Percentiles rank a stretch among this genome's conserved stretches.
phyloP scores from a whole-genome alignment of 176 grass and related monocot species.

The Olyra latifolia region DNA sequence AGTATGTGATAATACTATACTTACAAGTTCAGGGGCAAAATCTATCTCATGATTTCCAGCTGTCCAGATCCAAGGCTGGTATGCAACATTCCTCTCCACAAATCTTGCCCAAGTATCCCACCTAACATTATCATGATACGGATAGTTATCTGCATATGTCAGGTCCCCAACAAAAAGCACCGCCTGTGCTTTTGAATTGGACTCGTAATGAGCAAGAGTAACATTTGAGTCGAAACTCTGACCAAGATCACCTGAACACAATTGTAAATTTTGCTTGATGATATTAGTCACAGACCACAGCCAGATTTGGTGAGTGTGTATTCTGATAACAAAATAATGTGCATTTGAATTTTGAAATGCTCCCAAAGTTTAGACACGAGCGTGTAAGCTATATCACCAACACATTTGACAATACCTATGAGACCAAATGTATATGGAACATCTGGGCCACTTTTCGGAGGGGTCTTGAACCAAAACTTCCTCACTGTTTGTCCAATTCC shows the following conservation, averaged over 20 bases:
- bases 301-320: not conserved
- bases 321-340: not conserved
- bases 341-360: not conserved
- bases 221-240: conserved; percentile 83
- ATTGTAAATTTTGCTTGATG: conserved; percentile 24
- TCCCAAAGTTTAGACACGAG: not conserved
- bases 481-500: conserved; percentile 58
- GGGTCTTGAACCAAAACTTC: conserved; percentile 84
- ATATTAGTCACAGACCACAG: not conserved
- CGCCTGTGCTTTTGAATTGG: conserved; percentile 58
- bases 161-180: conserved; percentile 81
- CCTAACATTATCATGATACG: conserved; percentile 79
- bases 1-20: conserved; percentile 24
- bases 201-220: conserved; percentile 84
- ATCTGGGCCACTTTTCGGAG: conserved; percentile 80
- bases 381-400: not conserved
- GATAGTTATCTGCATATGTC: conserved; percentile 85
- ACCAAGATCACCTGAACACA: conserved; percentile 77
- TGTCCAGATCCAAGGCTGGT: conserved; percentile 98
- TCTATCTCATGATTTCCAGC: conserved; percentile 94
- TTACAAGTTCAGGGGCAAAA: conserved; percentile 78
- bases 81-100: conserved; percentile 77
- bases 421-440: conserved; percentile 90
- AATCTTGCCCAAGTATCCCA: conserved; percentile 98
- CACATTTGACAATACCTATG: conserved; percentile 48